Evolutionary conservation across 345 rosid genomes (phyloP).

Genomic region (Citrus medica): DNA sequence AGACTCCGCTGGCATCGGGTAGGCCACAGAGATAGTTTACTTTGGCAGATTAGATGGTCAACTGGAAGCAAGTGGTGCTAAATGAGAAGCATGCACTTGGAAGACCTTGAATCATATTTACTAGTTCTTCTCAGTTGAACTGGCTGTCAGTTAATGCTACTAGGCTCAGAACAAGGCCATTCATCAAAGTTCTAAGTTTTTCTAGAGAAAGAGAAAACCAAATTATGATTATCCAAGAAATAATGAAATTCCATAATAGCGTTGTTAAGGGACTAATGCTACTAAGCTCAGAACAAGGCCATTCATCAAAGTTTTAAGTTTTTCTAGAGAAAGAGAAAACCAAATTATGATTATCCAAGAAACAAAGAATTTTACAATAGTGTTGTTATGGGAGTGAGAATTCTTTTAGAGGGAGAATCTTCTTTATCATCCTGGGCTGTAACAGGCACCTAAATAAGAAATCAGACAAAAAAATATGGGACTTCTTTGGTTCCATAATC

Average conservation of each 20-base stretch:
- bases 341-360: not conserved
- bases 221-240: not conserved
- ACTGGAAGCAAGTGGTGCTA: not conserved
- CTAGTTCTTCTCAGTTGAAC: not conserved
- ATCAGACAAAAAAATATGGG: not conserved
- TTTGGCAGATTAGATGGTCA: not conserved
- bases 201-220: not conserved
- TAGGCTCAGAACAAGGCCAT: not conserved
- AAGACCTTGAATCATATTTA: not conserved
- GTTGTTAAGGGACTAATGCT: not conserved
- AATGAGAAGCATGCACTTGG: not conserved
- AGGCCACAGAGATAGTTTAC: not conserved
- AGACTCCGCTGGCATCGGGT: not conserved
- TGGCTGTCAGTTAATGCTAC: not conserved
- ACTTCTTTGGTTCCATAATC: not conserved
- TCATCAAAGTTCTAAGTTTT: not conserved
- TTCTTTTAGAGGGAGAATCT: not conserved
- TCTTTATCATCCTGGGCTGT: not conserved
- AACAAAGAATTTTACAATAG: not conserved
- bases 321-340: not conserved
- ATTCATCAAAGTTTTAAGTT: not conserved
- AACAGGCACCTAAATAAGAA: not conserved
- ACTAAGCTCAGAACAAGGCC: not conserved
- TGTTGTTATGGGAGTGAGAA: not conserved
- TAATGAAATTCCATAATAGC: not conserved